Evolutionary conservation across 768 basidiomycete species (phyloP), one percentile per base, ranked within the genome.

Genomic region (Termitomyces sp.): DNA sequence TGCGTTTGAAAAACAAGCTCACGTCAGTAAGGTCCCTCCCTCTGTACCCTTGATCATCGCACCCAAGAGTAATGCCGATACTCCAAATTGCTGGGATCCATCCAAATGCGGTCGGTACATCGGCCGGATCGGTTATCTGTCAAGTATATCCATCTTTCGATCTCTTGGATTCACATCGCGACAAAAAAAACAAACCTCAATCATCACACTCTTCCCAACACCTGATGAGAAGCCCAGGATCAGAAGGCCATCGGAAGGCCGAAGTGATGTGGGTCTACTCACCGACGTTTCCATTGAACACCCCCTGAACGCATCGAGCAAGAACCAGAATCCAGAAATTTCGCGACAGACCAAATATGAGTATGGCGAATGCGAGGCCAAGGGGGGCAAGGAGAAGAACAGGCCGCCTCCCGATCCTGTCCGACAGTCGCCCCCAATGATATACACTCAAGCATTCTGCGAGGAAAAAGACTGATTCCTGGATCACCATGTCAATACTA

Each of bases 271-370:
- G n/a, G 20, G 13, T 36, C 35, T 9, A 52, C 35, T 52, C 38
- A 67, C 78, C 78, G 45, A 78, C 71, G 61, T 80, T 81, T 3
- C 78, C 79, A 56, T 79, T 79, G 52, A 76, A 74, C 5, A 71
- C 67, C 42, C 75, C 75, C 44, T 75, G 74, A 1, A 71, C 33
- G 18, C 67, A 69, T 18, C 76, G 66, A 38, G 69, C 71, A 2
- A 70, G 58, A 1, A 75, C 69, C 11, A 74, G 40, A 15, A 65
- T 52, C 74, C 70, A 75, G 58, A 73, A 76, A 16, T 62, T 66
- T 18, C 61, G 67, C 0, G 75, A 74, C 12, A 75, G 56, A 3
- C 76, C 76, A 61, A 78, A 78, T 4, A 28, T 69, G 63, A 71
- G 71, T 74, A 64, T 75, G 49, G 60, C 70, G 52, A 65, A 63